These are phyloP conservation scores for Pisolithus sp. DNA, from an alignment of 768 basidiomycete genomes.

Conservation along the genomic window DNA sequence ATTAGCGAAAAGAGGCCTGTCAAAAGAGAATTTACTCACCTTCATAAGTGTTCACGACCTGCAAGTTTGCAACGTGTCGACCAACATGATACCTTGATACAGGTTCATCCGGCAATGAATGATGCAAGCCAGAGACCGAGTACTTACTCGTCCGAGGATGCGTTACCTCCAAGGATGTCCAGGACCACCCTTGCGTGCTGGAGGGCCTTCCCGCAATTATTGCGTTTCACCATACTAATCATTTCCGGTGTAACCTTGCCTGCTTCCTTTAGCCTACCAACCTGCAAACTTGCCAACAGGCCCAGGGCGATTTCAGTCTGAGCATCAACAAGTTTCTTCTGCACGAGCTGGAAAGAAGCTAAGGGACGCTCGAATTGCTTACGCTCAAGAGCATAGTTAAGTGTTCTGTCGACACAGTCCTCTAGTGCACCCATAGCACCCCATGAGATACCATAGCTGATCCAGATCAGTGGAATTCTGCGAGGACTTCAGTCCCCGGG, in stretches of 20 bases:
- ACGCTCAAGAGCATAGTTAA: constrained; percentile 82
- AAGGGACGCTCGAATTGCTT: constrained; percentile 86
- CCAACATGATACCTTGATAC: constrained; percentile 77
- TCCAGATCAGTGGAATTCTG: not conserved
- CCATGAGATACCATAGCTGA: constrained; percentile 84
- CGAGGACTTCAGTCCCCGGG: not conserved
- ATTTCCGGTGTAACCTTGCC: constrained; percentile 78
- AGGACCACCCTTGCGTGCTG: constrained; percentile 73
- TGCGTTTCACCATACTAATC: constrained; percentile 91
- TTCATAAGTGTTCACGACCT: constrained; percentile 96
- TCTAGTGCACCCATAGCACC: constrained; percentile 95
- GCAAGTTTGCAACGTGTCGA: constrained; percentile 90
- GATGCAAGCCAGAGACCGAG: not conserved
- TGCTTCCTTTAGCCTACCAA: constrained; percentile 81
- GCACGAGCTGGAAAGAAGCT: constrained; percentile 94
- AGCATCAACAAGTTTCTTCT: constrained; percentile 95
- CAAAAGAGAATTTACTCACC: constrained; percentile 36
- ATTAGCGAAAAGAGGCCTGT: constrained; percentile 1
- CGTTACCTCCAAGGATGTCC: constrained; percentile 94
- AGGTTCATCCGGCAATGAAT: not conserved
- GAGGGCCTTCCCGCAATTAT: constrained; percentile 92
- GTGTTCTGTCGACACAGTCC: constrained; percentile 74
- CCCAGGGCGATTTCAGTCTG: constrained; percentile 82
- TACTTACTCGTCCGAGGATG: constrained; percentile 83
- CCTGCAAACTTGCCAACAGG: constrained; percentile 66